These are phyloP conservation scores for Aureobasidium subglaciale DNA, from an alignment of 2,329 filamentous ascomycete species.

Conservation along the genomic window DNA sequence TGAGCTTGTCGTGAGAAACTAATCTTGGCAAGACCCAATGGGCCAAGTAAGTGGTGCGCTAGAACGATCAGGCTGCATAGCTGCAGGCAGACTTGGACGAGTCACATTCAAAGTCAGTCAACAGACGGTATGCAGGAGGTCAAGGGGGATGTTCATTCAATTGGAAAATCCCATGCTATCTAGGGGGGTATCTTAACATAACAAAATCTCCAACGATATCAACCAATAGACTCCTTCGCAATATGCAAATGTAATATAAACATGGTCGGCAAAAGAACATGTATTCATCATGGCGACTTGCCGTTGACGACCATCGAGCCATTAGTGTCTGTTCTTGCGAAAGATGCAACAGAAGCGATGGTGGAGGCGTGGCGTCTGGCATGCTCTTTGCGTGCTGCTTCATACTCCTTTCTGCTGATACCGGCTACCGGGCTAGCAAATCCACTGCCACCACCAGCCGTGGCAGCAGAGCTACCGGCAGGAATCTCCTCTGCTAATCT, in stretches of 20 bases:
- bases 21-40: no score
- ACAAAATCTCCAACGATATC: neutral
- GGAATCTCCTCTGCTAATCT: conserved; percentile 43
- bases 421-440: conserved; percentile 34
- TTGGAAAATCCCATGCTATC: neutral
- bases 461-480: conserved; percentile 42
- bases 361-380: neutral
- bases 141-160: neutral
- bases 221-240: neutral
- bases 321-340: conserved; percentile 11
- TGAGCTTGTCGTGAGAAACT: no score
- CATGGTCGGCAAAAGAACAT: neutral
- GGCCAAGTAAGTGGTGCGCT: no score
- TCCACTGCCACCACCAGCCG: conserved; percentile 43
- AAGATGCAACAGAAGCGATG: neutral
- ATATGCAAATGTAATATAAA: conserved; percentile 4
- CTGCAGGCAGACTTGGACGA: neutral
- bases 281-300: conserved; percentile 5
- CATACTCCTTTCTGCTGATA: conserved; percentile 3
- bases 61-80: neutral
- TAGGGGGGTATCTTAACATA: conserved; percentile 3
- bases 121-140: neutral
- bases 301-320: conserved; percentile 16
- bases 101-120: neutral
- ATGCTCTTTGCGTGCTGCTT: neutral